These are phyloP conservation scores for Cucumis cinereus DNA, from an alignment of 306 rosid species.

Conservation along the genomic window DNA sequence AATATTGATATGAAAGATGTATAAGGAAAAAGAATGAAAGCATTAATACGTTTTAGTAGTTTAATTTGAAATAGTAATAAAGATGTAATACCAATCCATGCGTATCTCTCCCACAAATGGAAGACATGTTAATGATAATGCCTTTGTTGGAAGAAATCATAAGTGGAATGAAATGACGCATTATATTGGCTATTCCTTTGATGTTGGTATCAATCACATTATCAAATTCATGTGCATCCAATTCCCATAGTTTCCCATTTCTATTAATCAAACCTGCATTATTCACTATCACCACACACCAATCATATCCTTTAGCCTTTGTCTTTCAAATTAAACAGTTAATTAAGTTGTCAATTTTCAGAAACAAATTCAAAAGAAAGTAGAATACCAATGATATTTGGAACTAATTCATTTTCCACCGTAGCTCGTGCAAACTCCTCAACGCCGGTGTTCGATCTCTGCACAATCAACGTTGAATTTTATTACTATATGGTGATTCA, in stretches of 20 bases:
- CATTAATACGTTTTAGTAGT: too few species aligned
- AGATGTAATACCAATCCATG: background rate
- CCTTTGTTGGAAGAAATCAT: background rate
- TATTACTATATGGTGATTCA: too few species aligned
- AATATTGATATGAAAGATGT: too few species aligned
- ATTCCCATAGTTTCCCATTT: background rate
- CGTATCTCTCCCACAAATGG: background rate
- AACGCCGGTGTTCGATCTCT: constrained; percentile 40
- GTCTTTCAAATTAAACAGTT: background rate
- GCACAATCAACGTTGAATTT: background rate
- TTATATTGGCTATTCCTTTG: background rate
- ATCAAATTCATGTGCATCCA: background rate
- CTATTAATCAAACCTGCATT: background rate
- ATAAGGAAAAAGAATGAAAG: too few species aligned
- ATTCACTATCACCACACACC: background rate
- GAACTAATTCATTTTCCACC: constrained; percentile 32
- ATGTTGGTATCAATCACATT: background rate
- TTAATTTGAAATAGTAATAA: too few species aligned
- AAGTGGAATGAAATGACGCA: background rate
- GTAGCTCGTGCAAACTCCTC: constrained; percentile 37
- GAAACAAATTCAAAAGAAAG: background rate
- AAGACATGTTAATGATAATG: background rate
- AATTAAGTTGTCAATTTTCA: too few species aligned
- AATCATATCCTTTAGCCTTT: background rate
- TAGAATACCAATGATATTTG: constrained; percentile 42